Evolutionary conservation across 768 basidiomycete species (phyloP).

Genomic region (Naganishia vishniacii): DNA sequence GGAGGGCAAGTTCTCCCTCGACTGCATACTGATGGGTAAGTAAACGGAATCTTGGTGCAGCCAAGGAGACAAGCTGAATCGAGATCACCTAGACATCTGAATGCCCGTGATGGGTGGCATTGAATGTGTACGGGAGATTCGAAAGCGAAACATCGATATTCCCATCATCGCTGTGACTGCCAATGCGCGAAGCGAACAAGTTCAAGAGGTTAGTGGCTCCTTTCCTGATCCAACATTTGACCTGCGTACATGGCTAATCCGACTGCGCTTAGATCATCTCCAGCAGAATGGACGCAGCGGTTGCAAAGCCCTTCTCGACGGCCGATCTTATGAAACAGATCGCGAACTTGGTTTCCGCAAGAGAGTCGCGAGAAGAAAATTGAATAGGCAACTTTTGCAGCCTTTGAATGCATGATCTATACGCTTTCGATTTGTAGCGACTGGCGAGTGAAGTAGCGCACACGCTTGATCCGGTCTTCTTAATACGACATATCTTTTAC

Average conservation of each 20-base stretch:
- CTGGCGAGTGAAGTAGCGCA: conserved; percentile 14
- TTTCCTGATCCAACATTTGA: not conserved
- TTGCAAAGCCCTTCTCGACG: conserved; percentile 34
- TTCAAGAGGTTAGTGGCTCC: conserved; percentile 23
- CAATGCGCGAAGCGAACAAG: conserved; percentile 34
- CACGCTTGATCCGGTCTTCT: not conserved
- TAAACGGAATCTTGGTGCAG: not conserved
- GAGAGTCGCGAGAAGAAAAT: not conserved
- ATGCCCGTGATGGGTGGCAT: conserved; percentile 32
- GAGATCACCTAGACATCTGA: conserved; percentile 26
- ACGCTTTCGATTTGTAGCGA: not conserved
- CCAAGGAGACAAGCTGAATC: not conserved
- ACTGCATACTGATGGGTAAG: conserved; percentile 21
- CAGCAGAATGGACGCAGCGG: conserved; percentile 31
- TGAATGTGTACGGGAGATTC: conserved; percentile 28
- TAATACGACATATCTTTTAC: too few relatives aligned
- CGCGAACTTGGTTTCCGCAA: not conserved
- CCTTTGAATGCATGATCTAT: too few relatives aligned
- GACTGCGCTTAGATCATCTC: conserved; percentile 31
- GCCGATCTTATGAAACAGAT: conserved; percentile 23
- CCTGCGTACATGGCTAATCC: too few relatives aligned
- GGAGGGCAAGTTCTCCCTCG: not conserved
- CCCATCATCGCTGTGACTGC: conserved; percentile 36
- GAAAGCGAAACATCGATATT: conserved; percentile 19
- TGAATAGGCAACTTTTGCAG: too few relatives aligned